These are phyloP conservation scores for Ceratonia siliqua DNA, from an alignment of 306 rosid genomes.

Conservation along the genomic window DNA sequence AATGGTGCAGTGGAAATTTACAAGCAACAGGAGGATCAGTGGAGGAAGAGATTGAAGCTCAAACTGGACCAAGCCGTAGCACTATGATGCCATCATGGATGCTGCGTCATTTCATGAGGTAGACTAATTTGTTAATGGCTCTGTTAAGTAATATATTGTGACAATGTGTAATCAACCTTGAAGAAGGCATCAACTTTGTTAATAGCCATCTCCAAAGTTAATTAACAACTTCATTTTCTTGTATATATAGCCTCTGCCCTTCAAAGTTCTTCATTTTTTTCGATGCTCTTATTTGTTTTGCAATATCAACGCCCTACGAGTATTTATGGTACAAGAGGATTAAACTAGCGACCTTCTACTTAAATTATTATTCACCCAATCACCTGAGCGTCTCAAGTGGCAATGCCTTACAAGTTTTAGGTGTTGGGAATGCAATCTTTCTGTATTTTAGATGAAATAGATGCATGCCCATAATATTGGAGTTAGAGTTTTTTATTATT, in stretches of 20 bases:
- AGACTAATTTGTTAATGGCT: slow-evolving; percentile 2
- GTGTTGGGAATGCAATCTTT: too few species aligned
- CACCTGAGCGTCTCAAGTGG: too few species aligned
- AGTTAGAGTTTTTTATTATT: too few species aligned
- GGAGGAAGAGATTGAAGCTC: slow-evolving; percentile 45
- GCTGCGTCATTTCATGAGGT: slow-evolving; percentile 50
- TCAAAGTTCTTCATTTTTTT: too few species aligned
- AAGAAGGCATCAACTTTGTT: slow-evolving; percentile 11
- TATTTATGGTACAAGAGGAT: too few species aligned
- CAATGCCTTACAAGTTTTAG: too few species aligned
- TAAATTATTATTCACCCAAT: too few species aligned
- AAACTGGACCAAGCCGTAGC: slow-evolving; percentile 20
- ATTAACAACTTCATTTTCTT: slow-evolving; percentile 5
- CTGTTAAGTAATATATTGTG: neutral
- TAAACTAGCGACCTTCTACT: too few species aligned
- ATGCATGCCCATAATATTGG: too few species aligned
- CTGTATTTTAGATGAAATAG: too few species aligned
- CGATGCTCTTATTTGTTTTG: too few species aligned
- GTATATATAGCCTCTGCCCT: neutral
- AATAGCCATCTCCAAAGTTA: neutral
- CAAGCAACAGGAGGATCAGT: slow-evolving; percentile 41
- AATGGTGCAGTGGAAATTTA: slow-evolving; percentile 52
- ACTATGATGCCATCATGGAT: slow-evolving; percentile 73
- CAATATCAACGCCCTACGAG: too few species aligned
- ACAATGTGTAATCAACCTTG: slow-evolving; percentile 16